Conservation (phyloP, 768 basidiomycete genomes). For the Termitomyces sp. region DNA sequence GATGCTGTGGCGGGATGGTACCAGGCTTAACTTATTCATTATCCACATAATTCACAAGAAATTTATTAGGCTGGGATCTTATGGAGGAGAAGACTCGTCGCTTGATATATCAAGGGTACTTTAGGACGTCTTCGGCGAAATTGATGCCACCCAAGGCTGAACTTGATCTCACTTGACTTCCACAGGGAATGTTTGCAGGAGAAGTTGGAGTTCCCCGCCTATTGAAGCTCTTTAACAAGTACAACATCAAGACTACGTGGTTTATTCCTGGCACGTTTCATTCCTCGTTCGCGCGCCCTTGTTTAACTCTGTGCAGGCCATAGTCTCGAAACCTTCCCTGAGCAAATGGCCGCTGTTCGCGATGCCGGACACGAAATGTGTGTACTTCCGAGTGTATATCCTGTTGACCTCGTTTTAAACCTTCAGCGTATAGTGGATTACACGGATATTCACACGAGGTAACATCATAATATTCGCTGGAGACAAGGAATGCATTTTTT, state of each 20-base stretch:
- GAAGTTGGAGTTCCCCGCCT: constrained; percentile 70
- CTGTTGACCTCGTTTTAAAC: background rate
- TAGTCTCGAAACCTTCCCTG: constrained; percentile 71
- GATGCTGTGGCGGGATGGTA: constrained; percentile 78
- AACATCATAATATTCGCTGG: background rate
- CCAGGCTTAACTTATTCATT: background rate
- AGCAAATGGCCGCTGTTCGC: constrained; percentile 63
- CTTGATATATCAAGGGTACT: constrained; percentile 60
- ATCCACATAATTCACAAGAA: background rate
- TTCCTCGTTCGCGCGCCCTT: background rate
- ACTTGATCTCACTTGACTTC: background rate
- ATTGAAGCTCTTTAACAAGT: constrained; percentile 70
- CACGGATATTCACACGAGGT: constrained; percentile 75
- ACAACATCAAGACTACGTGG: constrained; percentile 64
- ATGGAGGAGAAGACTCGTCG: constrained; percentile 72
- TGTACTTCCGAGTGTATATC: constrained; percentile 11
- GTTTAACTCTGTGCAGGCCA: constrained; percentile 41
- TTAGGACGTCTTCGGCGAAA: constrained; percentile 18
- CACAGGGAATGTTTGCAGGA: constrained; percentile 68
- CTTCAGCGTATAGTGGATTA: constrained; percentile 40
- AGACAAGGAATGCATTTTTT: background rate
- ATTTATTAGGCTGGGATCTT: constrained; percentile 57
- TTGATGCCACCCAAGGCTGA: background rate
- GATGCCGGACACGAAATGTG: constrained; percentile 75
- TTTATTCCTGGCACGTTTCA: constrained; percentile 59